phyloP scores from a whole-genome alignment of 2,329 filamentous ascomycete species.

The Keithomyces neogunnii region DNA sequence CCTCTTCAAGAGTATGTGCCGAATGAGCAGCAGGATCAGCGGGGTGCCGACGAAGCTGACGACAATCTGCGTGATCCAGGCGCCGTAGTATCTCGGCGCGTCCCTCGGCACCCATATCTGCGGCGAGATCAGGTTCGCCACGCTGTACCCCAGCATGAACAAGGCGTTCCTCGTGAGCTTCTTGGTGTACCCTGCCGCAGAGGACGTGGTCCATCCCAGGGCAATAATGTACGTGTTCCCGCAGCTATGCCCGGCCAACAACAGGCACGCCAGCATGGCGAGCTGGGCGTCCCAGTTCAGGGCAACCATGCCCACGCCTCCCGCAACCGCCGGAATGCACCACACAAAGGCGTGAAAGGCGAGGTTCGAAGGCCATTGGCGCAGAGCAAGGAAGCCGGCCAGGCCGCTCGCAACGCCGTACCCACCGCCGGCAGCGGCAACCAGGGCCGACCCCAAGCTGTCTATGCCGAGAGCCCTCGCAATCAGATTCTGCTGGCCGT shows the following conservation, averaged over 20 bases:
- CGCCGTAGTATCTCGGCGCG: slow-evolving; percentile 18
- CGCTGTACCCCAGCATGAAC: slow-evolving; percentile 28
- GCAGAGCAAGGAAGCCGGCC: slow-evolving; percentile 20
- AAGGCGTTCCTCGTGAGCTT: slow-evolving; percentile 32
- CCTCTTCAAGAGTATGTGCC: slow-evolving; percentile 21
- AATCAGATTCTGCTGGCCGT: slow-evolving; percentile 30
- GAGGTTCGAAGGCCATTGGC: slow-evolving; percentile 19
- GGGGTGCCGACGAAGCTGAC: slow-evolving; percentile 27
- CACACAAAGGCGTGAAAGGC: slow-evolving; percentile 21
- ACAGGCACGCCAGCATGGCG: slow-evolving; percentile 15
- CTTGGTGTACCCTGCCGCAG: slow-evolving; percentile 31
- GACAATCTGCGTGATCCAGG: slow-evolving; percentile 13
- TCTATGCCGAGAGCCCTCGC: slow-evolving; percentile 25
- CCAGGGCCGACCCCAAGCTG: slow-evolving; percentile 28
- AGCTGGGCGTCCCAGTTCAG: slow-evolving; percentile 16
- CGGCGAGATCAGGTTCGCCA: slow-evolving; percentile 26
- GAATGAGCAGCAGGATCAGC: slow-evolving; percentile 22
- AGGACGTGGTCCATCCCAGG: slow-evolving; percentile 16
- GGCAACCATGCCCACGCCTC: slow-evolving; percentile 20
- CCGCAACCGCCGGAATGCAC: slow-evolving; percentile 17
- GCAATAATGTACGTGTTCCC: slow-evolving; percentile 19
- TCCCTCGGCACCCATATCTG: slow-evolving; percentile 25
- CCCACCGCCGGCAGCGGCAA: slow-evolving; percentile 26
- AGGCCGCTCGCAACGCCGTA: slow-evolving; percentile 25
- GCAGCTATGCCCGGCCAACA: slow-evolving; percentile 26